A percentile compares a stretch with the other conserved stretches of the same genome.
These are phyloP conservation scores for Colletotrichum acutatum DNA, from an alignment of 2,329 filamentous ascomycete species.

Conservation along the genomic window DNA sequence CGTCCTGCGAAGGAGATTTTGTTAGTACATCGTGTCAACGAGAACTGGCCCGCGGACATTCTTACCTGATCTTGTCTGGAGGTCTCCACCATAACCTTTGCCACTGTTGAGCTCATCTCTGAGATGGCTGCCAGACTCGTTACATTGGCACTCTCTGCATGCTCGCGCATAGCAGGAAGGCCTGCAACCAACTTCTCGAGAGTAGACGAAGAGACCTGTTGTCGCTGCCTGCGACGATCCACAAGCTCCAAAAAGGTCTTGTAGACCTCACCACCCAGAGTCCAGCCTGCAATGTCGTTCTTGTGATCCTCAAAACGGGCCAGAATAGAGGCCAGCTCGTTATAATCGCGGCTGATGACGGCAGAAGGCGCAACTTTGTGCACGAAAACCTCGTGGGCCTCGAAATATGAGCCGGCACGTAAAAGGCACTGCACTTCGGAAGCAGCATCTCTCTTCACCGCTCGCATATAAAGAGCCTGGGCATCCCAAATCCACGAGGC, in stretches of 20 bases:
- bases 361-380: constrained; percentile 83
- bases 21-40: constrained; percentile 35
- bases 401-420: constrained; percentile 77
- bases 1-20: constrained; percentile 47
- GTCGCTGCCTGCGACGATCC: constrained; percentile 51
- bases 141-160: constrained; percentile 47
- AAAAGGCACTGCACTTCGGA: constrained; percentile 84
- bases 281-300: constrained; percentile 77
- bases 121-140: constrained; percentile 78
- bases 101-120: constrained; percentile 83
- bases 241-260: constrained; percentile 67
- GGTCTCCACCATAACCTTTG: constrained; percentile 69
- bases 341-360: constrained; percentile 85
- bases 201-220: constrained; percentile 54
- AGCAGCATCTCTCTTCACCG: constrained; percentile 74
- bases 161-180: constrained; percentile 65
- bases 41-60: constrained; percentile 17
- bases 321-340: constrained; percentile 75
- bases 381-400: constrained; percentile 87
- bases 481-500: constrained; percentile 86
- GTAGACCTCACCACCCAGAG: constrained; percentile 84
- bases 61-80: constrained; percentile 68
- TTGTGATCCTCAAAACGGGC: constrained; percentile 75
- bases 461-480: constrained; percentile 84
- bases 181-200: constrained; percentile 68